Base-by-base conservation (phyloP, 2,329 filamentous ascomycete genomes). In the Claviceps capensis region DNA sequence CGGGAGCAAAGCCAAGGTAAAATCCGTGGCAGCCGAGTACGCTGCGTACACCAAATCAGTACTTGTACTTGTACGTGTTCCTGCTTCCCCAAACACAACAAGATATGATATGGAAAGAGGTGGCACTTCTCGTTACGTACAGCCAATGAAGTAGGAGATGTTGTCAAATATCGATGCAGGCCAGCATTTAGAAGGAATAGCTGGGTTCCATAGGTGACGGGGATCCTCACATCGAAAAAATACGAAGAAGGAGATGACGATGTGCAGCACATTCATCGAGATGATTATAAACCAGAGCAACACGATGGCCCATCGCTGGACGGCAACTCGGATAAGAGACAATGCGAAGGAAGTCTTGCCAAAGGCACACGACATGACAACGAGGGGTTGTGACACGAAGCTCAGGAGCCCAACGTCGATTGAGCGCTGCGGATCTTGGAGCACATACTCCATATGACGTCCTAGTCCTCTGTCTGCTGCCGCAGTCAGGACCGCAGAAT, bases 301-400 rank as follows among this genome's bases (percentile, higher is more conserved):
- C 3, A 36, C 30, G 26, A 52, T 41, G 37, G 49, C 47, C 53
- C 53, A 54, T 40, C 17, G 37, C 19, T 54, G 53, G 14, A 43
- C 44, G 14, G 53, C 50, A 3, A 54, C 53, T n/a, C 53, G 46
- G 17, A 54, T 50, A 16, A 54, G 30, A 1, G 47, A 52, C 43
- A 54, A 38, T n/a, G 53, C 49, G 38, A 54, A 54, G 5, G 41
- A 52, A 1, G 53, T 54, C 43, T 54, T 54, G 17, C 53, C 53
- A 19, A 54, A 46, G 19, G 47, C 53, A 38, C 53, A 54, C 9
- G 53, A 54, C 53, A 54, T 52, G 38, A 52, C n/a, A 19, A 54
- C 50, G 5, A 54, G 16, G 17, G 50, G 53, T 16, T 54, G 53
- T 19, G 53, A 52, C 16, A 52, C 47, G n/a, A 54, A 54, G 19